These are phyloP conservation scores for Omphalea diandra DNA, from an alignment of 441 rosid species.

Conservation along the genomic window DNA sequence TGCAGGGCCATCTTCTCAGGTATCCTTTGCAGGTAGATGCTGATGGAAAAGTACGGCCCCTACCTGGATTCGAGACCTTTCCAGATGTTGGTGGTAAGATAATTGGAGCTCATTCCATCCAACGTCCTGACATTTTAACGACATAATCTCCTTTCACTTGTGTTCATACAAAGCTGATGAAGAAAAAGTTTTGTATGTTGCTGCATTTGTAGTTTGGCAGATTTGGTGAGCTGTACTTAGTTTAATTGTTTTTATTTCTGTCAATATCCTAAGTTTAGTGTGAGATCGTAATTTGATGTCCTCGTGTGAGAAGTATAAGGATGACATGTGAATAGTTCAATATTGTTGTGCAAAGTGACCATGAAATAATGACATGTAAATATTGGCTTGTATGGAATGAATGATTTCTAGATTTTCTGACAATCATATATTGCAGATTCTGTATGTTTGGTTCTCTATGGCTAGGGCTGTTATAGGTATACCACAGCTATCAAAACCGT, in stretches of 20 bases:
- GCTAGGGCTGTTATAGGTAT: too few species aligned
- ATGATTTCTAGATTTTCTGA: not conserved
- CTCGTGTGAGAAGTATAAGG: not conserved
- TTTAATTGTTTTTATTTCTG: not conserved
- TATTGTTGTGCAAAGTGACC: not conserved
- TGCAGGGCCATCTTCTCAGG: slow-evolving; percentile 85
- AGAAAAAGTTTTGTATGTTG: not conserved
- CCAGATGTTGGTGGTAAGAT: slow-evolving; percentile 92
- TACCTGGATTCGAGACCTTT: slow-evolving; percentile 58
- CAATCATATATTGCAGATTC: too few species aligned
- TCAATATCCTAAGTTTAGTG: not conserved
- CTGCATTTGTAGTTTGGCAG: not conserved
- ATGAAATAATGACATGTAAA: not conserved
- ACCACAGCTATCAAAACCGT: too few species aligned
- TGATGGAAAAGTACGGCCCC: slow-evolving; percentile 57
- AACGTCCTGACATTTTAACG: slow-evolving; percentile 69
- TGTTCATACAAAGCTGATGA: not conserved
- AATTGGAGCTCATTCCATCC: slow-evolving; percentile 53
- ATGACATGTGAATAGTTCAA: slow-evolving; percentile 7
- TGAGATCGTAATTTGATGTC: not conserved
- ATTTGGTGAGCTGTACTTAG: not conserved
- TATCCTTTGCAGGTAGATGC: slow-evolving; percentile 64
- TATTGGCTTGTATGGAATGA: not conserved
- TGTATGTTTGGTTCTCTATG: too few species aligned
- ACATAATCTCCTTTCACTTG: slow-evolving; percentile 35